phyloP scores from a whole-genome alignment of 2,329 filamentous ascomycete genomes.

The Phyllosticta citrichinensis region DNA sequence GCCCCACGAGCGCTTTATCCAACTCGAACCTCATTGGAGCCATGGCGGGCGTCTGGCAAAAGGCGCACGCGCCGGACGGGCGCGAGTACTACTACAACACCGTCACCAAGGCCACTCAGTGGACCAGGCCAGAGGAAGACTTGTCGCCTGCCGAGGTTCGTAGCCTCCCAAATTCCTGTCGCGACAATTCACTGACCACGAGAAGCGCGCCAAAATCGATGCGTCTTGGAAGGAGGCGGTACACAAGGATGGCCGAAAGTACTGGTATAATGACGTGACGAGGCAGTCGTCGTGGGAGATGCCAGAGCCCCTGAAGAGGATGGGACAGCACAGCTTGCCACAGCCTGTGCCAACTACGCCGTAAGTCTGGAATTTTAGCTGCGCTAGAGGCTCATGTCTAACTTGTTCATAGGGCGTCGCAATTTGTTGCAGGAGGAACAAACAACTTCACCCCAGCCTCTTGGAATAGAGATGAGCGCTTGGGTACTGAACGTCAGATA shows the following conservation, averaged over 20 bases:
- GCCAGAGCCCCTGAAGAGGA: conserved; percentile 46
- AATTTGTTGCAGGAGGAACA: conserved; percentile 51
- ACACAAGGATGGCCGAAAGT: conserved; percentile 75
- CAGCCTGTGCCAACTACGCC: conserved; percentile 26
- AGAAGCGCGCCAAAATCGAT: conserved; percentile 64
- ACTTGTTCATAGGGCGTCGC: conserved; percentile 29
- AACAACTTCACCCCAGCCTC: conserved; percentile 27
- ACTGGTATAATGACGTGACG: conserved; percentile 87
- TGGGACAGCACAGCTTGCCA: conserved; percentile 44
- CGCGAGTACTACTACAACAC: conserved; percentile 87
- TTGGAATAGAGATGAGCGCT: conserved; percentile 20
- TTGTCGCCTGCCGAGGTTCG: conserved; percentile 72
- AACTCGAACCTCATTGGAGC: not conserved
- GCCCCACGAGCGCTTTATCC: not conserved
- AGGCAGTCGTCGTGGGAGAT: conserved; percentile 93
- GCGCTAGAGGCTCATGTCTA: not conserved
- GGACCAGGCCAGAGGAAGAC: conserved; percentile 85
- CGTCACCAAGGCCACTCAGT: conserved; percentile 78
- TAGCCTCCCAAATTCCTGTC: conserved; percentile 9
- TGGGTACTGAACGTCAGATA: conserved; percentile 36
- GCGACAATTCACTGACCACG: conserved; percentile 13
- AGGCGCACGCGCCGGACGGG: conserved; percentile 71
- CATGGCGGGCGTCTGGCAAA: conserved; percentile 59
- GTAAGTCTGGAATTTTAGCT: conserved; percentile 33
- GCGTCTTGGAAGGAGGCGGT: conserved; percentile 93